These are phyloP conservation scores for Massariosphaeria phaeospora DNA, from an alignment of 495 filamentous ascomycete genomes.

Conservation along the genomic window DNA sequence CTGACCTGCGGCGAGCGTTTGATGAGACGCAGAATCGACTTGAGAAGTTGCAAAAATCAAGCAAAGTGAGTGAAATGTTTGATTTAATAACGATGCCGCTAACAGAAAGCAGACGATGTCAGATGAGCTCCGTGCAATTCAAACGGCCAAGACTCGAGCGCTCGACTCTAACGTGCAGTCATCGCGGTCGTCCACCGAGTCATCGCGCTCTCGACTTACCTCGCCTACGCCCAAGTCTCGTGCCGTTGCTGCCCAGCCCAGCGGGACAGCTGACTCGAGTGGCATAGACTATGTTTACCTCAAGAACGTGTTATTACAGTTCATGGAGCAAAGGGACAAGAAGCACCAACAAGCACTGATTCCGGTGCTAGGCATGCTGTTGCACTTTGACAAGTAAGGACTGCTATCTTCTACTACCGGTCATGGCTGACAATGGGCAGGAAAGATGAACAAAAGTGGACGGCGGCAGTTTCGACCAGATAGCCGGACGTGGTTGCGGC, in stretches of 20 bases:
- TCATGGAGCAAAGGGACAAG: slow-evolving; percentile 91
- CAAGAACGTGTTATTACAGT: slow-evolving; percentile 92
- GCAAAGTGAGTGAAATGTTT: slow-evolving; percentile 44
- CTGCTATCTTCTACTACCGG: not conserved
- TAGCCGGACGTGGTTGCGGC: slow-evolving; percentile 28
- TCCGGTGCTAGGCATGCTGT: slow-evolving; percentile 81
- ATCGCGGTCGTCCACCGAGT: slow-evolving; percentile 54
- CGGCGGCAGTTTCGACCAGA: slow-evolving; percentile 64
- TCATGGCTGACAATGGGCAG: slow-evolving; percentile 41
- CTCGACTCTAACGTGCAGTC: slow-evolving; percentile 50
- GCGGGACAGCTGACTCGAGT: slow-evolving; percentile 39
- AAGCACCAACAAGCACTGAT: slow-evolving; percentile 84
- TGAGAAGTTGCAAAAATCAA: slow-evolving; percentile 74
- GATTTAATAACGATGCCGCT: slow-evolving; percentile 2
- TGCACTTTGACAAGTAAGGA: slow-evolving; percentile 85
- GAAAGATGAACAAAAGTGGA: slow-evolving; percentile 85
- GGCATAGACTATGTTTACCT: slow-evolving; percentile 76
- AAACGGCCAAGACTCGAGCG: slow-evolving; percentile 35
- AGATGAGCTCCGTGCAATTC: slow-evolving; percentile 45
- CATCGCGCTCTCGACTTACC: slow-evolving; percentile 46
- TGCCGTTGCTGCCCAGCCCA: slow-evolving; percentile 42
- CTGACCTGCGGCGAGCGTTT: slow-evolving; percentile 65
- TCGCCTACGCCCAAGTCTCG: slow-evolving; percentile 47
- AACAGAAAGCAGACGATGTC: slow-evolving; percentile 41
- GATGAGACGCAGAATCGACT: slow-evolving; percentile 71